Evolutionary conservation across 78 protist genomes (phyloP), one percentile per base, ranked within the genome.

Genomic region (Corallochytrium limacisporum): DNA sequence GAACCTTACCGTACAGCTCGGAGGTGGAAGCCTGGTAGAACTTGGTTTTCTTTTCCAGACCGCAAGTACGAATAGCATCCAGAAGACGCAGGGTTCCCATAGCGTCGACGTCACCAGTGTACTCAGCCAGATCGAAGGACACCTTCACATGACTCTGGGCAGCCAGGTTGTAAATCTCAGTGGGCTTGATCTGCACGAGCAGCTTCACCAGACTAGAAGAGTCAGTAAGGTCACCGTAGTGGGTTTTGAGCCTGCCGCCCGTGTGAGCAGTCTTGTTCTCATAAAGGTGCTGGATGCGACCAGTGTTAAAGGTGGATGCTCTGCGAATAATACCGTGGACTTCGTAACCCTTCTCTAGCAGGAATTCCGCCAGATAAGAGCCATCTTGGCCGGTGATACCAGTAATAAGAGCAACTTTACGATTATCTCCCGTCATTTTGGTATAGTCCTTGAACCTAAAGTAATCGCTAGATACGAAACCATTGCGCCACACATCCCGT

Each of bases 331-430:
- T 82, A 31, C 96, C 96, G 59, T 88, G 91, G 15, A 91, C 96
- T 37, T 26, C 16, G 50, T 86, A 90, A 0, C 88, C 91, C 63
- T 88, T 88, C 1, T n/a, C 62, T 10, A 91, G 56, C 4, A 91
- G 83, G n/a, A 91, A 57, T 77, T 91, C 96, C 2, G 93, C 79
- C 35, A 91, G 75, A 53, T 91, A 91, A 31, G 88, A 77, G 22
- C 96, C 96, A 48, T 91, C 96, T 75, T 79, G 87, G 2, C 96
- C 96, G 1, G 96, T 91, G 75, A 91, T 88, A 32, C 96, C 96
- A 0, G 92, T 83, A 65, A 91, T 74, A 22, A 91, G 84, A 13
- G 96, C 96, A 0, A 79, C 81, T 70, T 85, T 87, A 15, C 57
- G 33, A 15, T 50, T n/a, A n/a, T n/a, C n/a, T n/a, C n/a, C n/a